Base-by-base conservation (phyloP, 2,329 filamentous ascomycete species). In the Pseudogymnoascus sp. region DNA sequence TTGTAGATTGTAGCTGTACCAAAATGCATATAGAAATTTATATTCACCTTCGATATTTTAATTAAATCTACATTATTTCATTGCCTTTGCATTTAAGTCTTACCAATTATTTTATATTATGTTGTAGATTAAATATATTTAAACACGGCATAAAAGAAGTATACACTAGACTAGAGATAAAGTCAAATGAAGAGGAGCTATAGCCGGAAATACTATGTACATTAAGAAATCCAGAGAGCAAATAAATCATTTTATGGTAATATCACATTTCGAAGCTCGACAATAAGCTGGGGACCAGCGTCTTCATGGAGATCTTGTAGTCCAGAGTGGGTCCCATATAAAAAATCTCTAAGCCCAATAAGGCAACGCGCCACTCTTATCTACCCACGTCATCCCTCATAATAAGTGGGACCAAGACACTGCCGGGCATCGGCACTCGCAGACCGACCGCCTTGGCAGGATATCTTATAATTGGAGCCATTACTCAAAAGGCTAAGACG, bases 281-380 rank as follows among this genome's bases (percentile, higher is more conserved):
- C 45, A 52, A 10, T 1, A 5, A 1, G 21, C 40, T 1, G 48
- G 48, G 48, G 29, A 33, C 48, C 48, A 35, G 48, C 48, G 29
- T 21, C 48, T 33, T 55, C 48, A 55, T 55, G 48, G 48, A 55
- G 48, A 55, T 55, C 48, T 35, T 18, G 48, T 55, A 55, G 48
- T 33, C 27, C 15, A 21, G 7, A 31, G 9, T 4, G n/a, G 27
- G 45, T 15, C 48, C 48, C 29, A 55, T 6, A 4, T 12, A 7
- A 55, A 21, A 4, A 2, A 2, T 3, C 48, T 15, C 29, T 21
- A 55, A 33, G 2, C 48, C 48, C 15, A 33, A 55, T 2, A 33
- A 21, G 29, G 48, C 48, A 5, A 18, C n/a, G 48, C 48, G 48
- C 48, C 48, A 35, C 48, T 15, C 4, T 33, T 12, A 4, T n/a